phyloP scores from a whole-genome alignment of 768 basidiomycete species.

The Pleurotus salmoneostramineus region DNA sequence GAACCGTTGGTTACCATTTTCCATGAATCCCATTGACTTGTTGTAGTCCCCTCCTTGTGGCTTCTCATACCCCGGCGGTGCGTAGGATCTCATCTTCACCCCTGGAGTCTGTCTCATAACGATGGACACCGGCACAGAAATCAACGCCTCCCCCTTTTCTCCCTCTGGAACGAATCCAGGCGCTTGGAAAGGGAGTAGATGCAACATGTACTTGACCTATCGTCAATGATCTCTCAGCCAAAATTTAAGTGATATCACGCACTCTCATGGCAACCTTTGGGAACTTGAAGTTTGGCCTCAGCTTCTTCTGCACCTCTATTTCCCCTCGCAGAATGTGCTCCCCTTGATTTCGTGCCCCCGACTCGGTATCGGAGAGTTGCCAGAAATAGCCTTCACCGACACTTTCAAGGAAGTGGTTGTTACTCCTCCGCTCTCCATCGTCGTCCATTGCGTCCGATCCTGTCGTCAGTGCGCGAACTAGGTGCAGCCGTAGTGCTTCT shows the following conservation, averaged over 20 bases:
- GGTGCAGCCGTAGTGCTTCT: constrained; percentile 32
- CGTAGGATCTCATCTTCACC: constrained; percentile 36
- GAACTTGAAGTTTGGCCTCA: constrained; percentile 39
- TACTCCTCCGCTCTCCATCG: constrained; percentile 30
- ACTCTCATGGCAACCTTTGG: constrained; percentile 45
- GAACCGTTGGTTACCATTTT: constrained; percentile 56
- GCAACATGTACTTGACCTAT: constrained; percentile 37
- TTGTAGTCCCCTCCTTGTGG: constrained; percentile 44
- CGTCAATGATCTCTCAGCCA: background rate
- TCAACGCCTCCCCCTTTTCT: constrained; percentile 21
- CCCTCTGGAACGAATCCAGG: constrained; percentile 33
- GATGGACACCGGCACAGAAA: constrained; percentile 36
- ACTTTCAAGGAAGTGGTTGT: constrained; percentile 40
- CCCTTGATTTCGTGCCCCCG: constrained; percentile 24
- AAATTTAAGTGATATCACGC: constrained; percentile 14
- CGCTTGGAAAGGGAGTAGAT: constrained; percentile 36
- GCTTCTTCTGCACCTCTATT: constrained; percentile 37
- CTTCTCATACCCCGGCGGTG: constrained; percentile 49
- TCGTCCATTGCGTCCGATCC: constrained; percentile 44
- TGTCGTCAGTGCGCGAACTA: constrained; percentile 44
- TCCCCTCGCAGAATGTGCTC: constrained; percentile 45
- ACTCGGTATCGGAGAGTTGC: constrained; percentile 19
- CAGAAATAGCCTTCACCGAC: constrained; percentile 48
- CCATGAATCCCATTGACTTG: constrained; percentile 45
- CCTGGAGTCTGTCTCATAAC: constrained; percentile 35